phyloP scores from a whole-genome alignment of 768 basidiomycete species.

The Trametes cingulata region DNA sequence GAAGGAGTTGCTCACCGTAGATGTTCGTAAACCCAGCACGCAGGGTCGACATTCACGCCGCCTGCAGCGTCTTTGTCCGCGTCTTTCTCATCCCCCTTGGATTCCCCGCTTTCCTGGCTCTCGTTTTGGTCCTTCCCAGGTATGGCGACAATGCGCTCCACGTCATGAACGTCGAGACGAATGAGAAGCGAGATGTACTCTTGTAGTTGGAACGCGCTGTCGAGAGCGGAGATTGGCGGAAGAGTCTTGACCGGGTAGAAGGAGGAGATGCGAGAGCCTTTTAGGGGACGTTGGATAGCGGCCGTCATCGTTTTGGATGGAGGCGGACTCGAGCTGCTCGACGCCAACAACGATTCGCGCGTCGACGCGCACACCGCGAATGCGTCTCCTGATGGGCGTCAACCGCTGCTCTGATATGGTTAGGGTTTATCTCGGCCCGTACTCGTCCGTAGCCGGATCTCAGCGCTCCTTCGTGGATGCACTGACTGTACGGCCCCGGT shows the following conservation, averaged over 20 bases:
- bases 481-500: no score
- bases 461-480: no score
- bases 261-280: constrained; percentile 75
- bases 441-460: no score
- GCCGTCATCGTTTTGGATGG: constrained; percentile 5
- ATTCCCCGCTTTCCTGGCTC: constrained; percentile 21
- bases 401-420: neutral
- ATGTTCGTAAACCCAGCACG: constrained; percentile 83
- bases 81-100: constrained; percentile 28
- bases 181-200: constrained; percentile 92
- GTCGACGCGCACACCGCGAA: neutral
- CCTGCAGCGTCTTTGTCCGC: constrained; percentile 37
- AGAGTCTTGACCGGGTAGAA: constrained; percentile 78
- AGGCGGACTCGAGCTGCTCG: neutral
- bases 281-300: constrained; percentile 63
- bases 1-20: constrained; percentile 44
- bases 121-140: constrained; percentile 51
- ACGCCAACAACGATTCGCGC: neutral
- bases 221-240: constrained; percentile 69
- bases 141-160: constrained; percentile 75
- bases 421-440: neutral
- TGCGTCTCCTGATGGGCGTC: neutral
- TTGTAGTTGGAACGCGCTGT: constrained; percentile 93
- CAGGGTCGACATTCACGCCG: constrained; percentile 70
- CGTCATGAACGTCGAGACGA: constrained; percentile 83